Evolutionary conservation across 108 stramenopile species (phyloP), one percentile per base, ranked within the genome.

Genomic region (Fistulifera solaris): DNA sequence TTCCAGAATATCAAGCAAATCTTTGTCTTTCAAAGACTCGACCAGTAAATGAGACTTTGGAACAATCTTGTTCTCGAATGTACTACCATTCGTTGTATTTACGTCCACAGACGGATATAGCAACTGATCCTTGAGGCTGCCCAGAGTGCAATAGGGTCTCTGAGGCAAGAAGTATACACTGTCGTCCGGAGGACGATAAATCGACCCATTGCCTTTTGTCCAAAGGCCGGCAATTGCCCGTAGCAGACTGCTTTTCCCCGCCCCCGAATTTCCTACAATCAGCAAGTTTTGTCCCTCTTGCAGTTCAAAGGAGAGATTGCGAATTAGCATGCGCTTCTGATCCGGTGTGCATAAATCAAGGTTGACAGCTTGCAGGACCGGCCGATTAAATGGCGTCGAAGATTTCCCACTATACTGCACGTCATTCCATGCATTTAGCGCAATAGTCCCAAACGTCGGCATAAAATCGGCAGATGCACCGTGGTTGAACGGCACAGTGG

Each of bases 101-200:
- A 44, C 10, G 40, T 50, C 44, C 39, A 56, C 78, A 43, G 50
- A 53, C 12, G 94, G 94, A 71, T 97, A 97, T 16, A 92, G 48
- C 16, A 97, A 67, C 58, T 97, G 94, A 52, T 94, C 84, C 46
- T 87, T 83, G 22, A 98, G 80, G 2, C 75, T 71, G 3, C 93
- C 89, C 23, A 96, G 65, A 17, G 92, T 73, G 58, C 93, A 94
- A 67, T 96, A 98, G 1, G 96, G 96, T 26, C 89, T 70, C 61
- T 98, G 96, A 0, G 96, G 96, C 10, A 98, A 64, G 62, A 98
- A 98, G 50, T 95, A 90, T 15, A 92, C 83, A 27, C 88, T 85
- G 42, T 76, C 74, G 17, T 78, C 70, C 4, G 70, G 44, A 5
- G 94, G 91, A 19, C 89, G 81, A 0, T 39, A 48, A 42, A 98